Base-by-base conservation (phyloP, 495 filamentous ascomycete species). In the Trichodelitschia bisporula region DNA sequence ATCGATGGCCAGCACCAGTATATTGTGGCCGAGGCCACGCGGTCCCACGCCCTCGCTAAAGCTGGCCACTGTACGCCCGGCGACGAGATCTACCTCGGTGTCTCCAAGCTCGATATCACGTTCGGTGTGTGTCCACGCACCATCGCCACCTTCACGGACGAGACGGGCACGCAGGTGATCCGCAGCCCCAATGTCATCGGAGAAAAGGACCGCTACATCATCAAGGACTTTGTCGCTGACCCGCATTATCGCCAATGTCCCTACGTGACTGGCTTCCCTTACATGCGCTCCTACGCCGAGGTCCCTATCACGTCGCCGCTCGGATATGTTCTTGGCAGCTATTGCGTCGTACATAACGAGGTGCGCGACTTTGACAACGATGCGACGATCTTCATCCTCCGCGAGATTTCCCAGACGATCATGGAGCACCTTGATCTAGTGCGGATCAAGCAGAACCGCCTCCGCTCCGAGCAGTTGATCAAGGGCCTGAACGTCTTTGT, bases 361-460 rank as follows among this genome's bases (percentile, higher is more conserved):
- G 25, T 15, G 5, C 25, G 37, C 1, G 48, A 51, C 1, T 40
- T 30, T 11, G 48, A 55, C 26, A 41, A 37, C 27, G 37, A 52
- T n/a, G 43, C 47, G 15, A 42, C 42, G 5, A 40, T 50, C 1
- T 30, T 35, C 25, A 50, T 55, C 34, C 28, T 61, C 36, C 35
- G 39, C 29, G 55, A 57, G 31, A 55, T 57, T 31, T 47, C 50
- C 8, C 31, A 33, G 15, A 46, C 52, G 23, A 49, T 61, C 31
- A 56, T 57, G 55, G 43, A 42, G 18, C 53, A 61, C 36, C 46
- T 61, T 1, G 55, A 59, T 15, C 40, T 44, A 23, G 43, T 45
- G 8, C 37, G 47, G 15, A 28, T 48, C 24, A 45, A 42, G 26
- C 39, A 42, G 20, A 40, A 44, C 29, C 46, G 51, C 1, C 36